Percentiles rank a stretch among this genome's conserved stretches.
Conservation (phyloP, 2,329 filamentous ascomycete species). For the Colletotrichum destructivum region DNA sequence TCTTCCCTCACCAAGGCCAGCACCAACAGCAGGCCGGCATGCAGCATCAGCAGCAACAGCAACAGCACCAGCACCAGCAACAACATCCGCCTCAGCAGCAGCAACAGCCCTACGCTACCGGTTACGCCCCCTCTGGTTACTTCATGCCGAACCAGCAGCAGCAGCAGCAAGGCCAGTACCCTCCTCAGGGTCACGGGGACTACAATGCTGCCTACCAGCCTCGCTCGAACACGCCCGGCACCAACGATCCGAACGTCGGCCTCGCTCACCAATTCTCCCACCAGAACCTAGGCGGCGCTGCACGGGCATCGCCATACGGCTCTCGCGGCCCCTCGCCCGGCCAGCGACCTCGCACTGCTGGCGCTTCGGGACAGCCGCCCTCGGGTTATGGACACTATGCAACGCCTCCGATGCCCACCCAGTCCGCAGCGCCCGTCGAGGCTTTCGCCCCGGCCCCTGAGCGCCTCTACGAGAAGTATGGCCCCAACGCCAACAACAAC, state of each 20-base stretch:
- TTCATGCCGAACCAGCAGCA: constrained; percentile 75
- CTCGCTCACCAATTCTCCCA: constrained; percentile 97
- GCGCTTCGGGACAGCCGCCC: constrained; percentile 73
- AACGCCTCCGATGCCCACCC: constrained; percentile 77
- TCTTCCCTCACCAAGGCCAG: constrained; percentile 65
- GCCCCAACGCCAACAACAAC: constrained; percentile 75
- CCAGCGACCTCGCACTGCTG: constrained; percentile 88
- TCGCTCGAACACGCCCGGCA: constrained; percentile 70
- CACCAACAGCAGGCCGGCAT: constrained; percentile 54
- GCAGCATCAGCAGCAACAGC: constrained; percentile 51
- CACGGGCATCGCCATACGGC: constrained; percentile 78
- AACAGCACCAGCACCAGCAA: constrained; percentile 56
- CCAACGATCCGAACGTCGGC: constrained; percentile 89
- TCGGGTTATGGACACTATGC: constrained; percentile 76
- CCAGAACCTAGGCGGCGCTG: constrained; percentile 87
- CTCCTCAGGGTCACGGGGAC: constrained; percentile 58
- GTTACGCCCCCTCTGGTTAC: constrained; percentile 67
- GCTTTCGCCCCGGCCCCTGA: constrained; percentile 87
- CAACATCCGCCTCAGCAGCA: constrained; percentile 48
- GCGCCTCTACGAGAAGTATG: constrained; percentile 87
- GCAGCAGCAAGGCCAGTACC: constrained; percentile 66
- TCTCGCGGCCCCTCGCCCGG: constrained; percentile 77
- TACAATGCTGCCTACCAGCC: constrained; percentile 64
- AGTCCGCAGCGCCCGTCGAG: constrained; percentile 70
- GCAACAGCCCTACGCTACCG: constrained; percentile 63